Evolutionary conservation across 202 grass and related monocot genomes (phyloP).

Genomic region (Setaria italica): DNA sequence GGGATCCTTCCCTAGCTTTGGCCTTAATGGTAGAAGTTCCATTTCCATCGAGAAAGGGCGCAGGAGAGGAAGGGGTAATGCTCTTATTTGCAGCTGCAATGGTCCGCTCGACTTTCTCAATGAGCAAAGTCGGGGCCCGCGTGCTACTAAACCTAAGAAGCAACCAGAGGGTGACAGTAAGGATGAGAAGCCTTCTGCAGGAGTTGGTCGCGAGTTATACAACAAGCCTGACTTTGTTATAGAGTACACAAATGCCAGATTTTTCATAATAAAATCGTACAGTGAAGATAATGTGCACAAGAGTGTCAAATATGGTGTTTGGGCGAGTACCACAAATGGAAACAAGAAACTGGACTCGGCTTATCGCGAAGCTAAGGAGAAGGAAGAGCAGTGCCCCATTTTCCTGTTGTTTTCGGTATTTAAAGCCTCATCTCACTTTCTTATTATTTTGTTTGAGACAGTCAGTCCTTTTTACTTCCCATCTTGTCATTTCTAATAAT

Average conservation of each 20-base stretch:
- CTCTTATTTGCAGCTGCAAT: conserved; percentile 70
- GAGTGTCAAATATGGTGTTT: conserved; percentile 97
- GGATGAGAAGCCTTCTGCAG: conserved; percentile 60
- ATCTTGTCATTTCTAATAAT: conserved; percentile 33
- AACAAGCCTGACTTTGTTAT: conserved; percentile 74
- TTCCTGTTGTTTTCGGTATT: conserved; percentile 77
- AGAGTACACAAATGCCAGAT: conserved; percentile 81
- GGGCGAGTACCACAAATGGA: conserved; percentile 97
- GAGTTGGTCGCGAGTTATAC: conserved; percentile 60
- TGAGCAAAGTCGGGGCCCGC: conserved; percentile 93
- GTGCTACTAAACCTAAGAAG: conserved; percentile 77
- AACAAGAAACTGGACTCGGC: conserved; percentile 92
- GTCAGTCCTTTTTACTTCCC: conserved; percentile 7
- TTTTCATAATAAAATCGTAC: conserved; percentile 99
- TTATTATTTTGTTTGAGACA: background rate
- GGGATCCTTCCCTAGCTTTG: conserved; percentile 55
- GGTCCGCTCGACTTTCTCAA: conserved; percentile 85
- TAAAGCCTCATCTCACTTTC: conserved; percentile 9
- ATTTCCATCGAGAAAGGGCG: conserved; percentile 62
- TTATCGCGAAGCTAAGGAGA: conserved; percentile 74
- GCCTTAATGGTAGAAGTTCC: conserved; percentile 60
- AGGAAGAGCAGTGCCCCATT: conserved; percentile 64
- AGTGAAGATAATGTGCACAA: conserved; percentile 99
- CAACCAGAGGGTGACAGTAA: conserved; percentile 60
- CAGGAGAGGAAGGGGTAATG: conserved; percentile 79